Evolutionary conservation across 805 yeast species (phyloP), one percentile per base, ranked within the genome.

Genomic region (Limtongia smithiae): DNA sequence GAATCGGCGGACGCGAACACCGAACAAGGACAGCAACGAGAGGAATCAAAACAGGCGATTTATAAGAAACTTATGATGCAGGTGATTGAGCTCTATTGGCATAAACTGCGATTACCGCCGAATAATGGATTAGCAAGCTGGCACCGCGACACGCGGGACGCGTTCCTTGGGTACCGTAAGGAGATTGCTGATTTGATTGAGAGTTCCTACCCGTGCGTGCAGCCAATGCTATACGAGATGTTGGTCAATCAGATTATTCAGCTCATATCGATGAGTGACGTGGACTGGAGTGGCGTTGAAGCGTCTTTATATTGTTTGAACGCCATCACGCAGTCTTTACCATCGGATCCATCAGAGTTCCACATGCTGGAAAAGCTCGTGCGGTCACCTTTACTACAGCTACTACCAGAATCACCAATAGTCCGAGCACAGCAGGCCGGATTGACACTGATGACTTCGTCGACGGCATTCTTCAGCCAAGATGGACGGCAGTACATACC

Each of bases 111-210:
- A 3, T 22, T 41, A 11, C 56, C 53, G 4, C 55, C 59, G 11
- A 14, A 42, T 24, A 15, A 25, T 5, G 31, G n/a, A 4, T 34
- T 41, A 7, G 28, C 36, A 11, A 35, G 14, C 3, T 68, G 70
- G 73, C 60, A 66, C 18, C 60, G 60, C 21, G 66, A 68, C 8
- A 62, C 62, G 22, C 65, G 70, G 49, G 73, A 75, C 18, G 94
- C 83, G 56, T 86, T 89, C 60, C 66, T 68, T 20, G 74, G 79
- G 22, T 91, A 80, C 65, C 75, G 97, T 58, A 69, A 78, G 28
- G 91, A 84, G 53, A 83, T 84, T 8, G 77, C 83, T 1, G 97
- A 93, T 58, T 72, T 90, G 33, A 78, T 86, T 55, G 93, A 88
- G 46, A 71, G 79, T 0, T 66, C 83, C 1, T 86, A 83, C 69